Evolutionary conservation across 345 rosid genomes (phyloP).

Genomic region (Firmiana major): DNA sequence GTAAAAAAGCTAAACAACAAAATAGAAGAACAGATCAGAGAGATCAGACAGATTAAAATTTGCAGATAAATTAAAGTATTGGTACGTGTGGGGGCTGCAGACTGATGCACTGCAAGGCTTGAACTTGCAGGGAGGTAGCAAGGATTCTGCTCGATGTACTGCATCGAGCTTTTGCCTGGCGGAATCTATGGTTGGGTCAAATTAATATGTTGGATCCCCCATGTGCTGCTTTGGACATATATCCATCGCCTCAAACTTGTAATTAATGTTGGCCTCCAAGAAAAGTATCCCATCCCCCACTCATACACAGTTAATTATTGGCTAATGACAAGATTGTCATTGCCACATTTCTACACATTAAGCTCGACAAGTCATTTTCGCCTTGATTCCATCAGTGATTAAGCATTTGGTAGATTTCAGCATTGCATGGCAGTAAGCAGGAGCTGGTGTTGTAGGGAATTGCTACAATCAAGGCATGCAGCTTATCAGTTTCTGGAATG

Average conservation of each 20-base stretch:
- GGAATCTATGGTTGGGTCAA: conserved; percentile 17
- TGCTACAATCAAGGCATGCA: no score
- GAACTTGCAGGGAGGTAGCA: conserved; percentile 12
- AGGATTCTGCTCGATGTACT: conserved; percentile 6
- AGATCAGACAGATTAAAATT: neutral
- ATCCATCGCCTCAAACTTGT: neutral
- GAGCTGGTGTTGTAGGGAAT: no score
- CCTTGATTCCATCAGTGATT: no score
- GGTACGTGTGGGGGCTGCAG: conserved; percentile 10
- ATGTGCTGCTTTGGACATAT: conserved; percentile 20
- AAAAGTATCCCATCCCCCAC: neutral
- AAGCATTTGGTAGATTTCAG: no score
- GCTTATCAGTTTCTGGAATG: no score
- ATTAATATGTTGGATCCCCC: neutral
- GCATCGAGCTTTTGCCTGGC: conserved; percentile 20
- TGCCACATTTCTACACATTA: neutral
- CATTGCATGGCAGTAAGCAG: no score
- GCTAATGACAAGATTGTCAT: neutral
- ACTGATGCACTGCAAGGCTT: conserved; percentile 4
- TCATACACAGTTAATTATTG: neutral
- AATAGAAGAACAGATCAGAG: neutral
- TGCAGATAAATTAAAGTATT: conserved; percentile 6
- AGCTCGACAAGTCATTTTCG: neutral
- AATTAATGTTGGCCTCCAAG: neutral
- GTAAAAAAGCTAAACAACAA: conserved; percentile 9